These are phyloP conservation scores for Fusarium oxysporum DNA, from an alignment of 2,329 filamentous ascomycete genomes.

Conservation along the genomic window DNA sequence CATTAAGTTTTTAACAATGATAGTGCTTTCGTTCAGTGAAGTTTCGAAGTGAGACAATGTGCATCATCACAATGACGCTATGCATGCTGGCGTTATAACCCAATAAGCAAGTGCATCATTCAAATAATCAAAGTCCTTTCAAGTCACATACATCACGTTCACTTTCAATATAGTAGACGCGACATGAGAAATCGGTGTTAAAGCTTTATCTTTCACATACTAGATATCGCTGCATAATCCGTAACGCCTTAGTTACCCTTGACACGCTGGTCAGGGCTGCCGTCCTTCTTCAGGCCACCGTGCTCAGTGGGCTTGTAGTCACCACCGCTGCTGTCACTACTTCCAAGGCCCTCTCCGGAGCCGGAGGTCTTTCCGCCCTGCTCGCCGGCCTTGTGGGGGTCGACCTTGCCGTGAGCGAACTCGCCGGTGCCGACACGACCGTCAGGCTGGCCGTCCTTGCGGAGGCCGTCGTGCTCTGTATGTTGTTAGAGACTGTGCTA, in stretches of 20 bases:
- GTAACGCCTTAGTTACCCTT: slow-evolving; percentile 19
- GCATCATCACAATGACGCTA: neutral
- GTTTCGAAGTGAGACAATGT: fast-evolving
- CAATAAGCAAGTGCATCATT: neutral
- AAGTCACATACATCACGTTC: fast-evolving
- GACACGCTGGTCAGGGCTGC: slow-evolving; percentile 24
- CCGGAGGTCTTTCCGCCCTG: slow-evolving; percentile 35
- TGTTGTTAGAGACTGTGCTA: neutral
- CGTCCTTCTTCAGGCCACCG: slow-evolving; percentile 27
- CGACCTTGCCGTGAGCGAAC: slow-evolving; percentile 41
- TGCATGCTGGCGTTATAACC: too few species aligned
- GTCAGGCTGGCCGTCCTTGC: slow-evolving; percentile 39
- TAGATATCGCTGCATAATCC: neutral
- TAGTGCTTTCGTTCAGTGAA: neutral
- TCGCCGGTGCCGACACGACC: slow-evolving; percentile 39
- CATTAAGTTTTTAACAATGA: fast-evolving
- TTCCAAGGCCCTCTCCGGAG: slow-evolving; percentile 3
- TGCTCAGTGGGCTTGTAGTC: slow-evolving; percentile 35
- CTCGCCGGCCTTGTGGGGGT: slow-evolving; percentile 33
- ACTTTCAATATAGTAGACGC: fast-evolving
- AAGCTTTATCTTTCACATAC: neutral
- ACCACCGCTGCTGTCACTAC: neutral
- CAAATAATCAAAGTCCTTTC: fast-evolving
- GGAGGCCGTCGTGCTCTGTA: slow-evolving; percentile 39
- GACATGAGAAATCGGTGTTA: fast-evolving